These are phyloP conservation scores for Fistulinella cinereoalba DNA, from an alignment of 1,284 basidiomycete species.

Conservation along the genomic window DNA sequence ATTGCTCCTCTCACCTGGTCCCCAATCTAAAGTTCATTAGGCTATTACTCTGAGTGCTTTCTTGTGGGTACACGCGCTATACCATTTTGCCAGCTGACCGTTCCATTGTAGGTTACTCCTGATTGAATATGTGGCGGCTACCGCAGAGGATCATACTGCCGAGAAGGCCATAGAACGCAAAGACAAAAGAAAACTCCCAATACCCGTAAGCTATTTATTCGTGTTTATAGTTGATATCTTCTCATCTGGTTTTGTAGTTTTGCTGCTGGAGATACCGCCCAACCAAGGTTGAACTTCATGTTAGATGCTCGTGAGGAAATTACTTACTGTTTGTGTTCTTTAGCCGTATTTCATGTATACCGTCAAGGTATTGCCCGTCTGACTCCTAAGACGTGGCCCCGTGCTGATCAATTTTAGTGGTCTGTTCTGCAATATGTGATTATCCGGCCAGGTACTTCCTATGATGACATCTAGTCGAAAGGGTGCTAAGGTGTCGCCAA, in stretches of 20 bases:
- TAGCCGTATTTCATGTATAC: constrained; percentile 87
- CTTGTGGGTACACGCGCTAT: constrained; percentile 47
- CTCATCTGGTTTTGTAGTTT: constrained; percentile 41
- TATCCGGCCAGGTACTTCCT: constrained; percentile 58
- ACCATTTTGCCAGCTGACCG: constrained; percentile 13
- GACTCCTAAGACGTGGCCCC: background rate
- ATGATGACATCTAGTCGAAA: constrained; percentile 10
- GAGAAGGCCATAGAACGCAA: constrained; percentile 71
- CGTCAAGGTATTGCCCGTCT: constrained; percentile 55
- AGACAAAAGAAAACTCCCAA: constrained; percentile 72
- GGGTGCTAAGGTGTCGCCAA: constrained; percentile 10
- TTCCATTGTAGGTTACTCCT: constrained; percentile 60
- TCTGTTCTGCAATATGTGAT: constrained; percentile 82
- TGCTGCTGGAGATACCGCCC: constrained; percentile 78
- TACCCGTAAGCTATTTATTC: constrained; percentile 54
- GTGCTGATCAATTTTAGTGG: constrained; percentile 48
- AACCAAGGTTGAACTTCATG: constrained; percentile 55
- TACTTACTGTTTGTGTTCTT: constrained; percentile 4
- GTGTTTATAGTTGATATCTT: background rate
- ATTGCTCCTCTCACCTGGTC: constrained; percentile 19
- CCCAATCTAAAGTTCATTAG: constrained; percentile 39
- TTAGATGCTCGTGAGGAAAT: background rate
- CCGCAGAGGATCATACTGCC: constrained; percentile 57
- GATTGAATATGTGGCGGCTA: constrained; percentile 80
- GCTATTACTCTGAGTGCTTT: constrained; percentile 78